Evolutionary conservation across 2,329 filamentous ascomycete species (phyloP).

Genomic region (Aspergillus fumigatiaffinis): DNA sequence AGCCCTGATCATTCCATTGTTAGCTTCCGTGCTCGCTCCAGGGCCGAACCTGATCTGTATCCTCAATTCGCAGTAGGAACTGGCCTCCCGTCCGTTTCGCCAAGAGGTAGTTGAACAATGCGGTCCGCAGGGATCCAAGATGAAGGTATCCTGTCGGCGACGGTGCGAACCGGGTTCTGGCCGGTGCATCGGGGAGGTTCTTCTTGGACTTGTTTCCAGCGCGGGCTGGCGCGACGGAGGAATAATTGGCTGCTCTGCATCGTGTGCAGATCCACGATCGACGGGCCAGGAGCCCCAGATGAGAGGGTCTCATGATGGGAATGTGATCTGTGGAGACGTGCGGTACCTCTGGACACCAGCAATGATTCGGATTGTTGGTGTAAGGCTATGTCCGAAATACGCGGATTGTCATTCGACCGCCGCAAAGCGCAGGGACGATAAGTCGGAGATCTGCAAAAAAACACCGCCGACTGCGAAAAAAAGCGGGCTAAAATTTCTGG

Average conservation of each 20-base stretch:
- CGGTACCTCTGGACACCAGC: neutral
- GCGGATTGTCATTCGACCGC: neutral
- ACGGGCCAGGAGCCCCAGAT: constrained; percentile 22
- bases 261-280: constrained; percentile 35
- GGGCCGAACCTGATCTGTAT: constrained; percentile 76
- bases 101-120: constrained; percentile 92
- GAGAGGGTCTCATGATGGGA: constrained; percentile 26
- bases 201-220: constrained; percentile 28
- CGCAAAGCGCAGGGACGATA: neutral
- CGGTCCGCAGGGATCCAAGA: constrained; percentile 84
- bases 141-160: constrained; percentile 94
- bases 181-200: constrained; percentile 51
- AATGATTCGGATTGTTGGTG: too few species aligned
- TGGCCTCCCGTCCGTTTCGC: constrained; percentile 83
- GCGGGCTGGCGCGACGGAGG: constrained; percentile 22
- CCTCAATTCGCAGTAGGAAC: constrained; percentile 87
- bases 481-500: constrained; percentile 15
- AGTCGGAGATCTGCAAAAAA: constrained; percentile 1
- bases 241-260: constrained; percentile 30
- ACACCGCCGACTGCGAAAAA: neutral
- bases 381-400: neutral
- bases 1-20: constrained; percentile 5
- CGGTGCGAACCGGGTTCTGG: constrained; percentile 84
- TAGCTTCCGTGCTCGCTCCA: neutral
- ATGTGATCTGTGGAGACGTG: neutral